Evolutionary conservation across 2,329 filamentous ascomycete species (phyloP).

Genomic region (Beauveria sp.): DNA sequence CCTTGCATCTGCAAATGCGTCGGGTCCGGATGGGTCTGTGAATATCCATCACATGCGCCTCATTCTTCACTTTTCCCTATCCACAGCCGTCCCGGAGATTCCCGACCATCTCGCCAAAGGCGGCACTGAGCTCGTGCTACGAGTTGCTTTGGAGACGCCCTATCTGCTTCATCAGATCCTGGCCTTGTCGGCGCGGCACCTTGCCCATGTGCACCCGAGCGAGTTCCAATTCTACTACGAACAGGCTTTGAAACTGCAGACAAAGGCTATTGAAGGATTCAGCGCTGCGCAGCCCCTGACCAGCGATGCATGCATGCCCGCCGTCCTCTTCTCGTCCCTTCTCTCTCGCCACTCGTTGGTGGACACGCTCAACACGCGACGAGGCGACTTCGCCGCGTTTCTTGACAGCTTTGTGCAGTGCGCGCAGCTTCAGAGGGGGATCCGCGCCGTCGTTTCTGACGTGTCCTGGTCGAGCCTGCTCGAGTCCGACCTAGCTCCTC

Average conservation of each 20-base stretch:
- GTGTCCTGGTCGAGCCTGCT: neutral
- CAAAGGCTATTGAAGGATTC: neutral
- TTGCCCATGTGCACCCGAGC: neutral
- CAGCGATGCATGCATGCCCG: neutral
- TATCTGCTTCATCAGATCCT: constrained; percentile 5
- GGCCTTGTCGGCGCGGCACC: neutral
- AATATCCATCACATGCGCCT: constrained; percentile 1
- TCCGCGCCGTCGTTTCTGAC: neutral
- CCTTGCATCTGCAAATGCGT: neutral
- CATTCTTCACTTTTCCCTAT: neutral
- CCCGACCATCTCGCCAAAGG: neutral
- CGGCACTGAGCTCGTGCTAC: neutral
- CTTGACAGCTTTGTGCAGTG: neutral
- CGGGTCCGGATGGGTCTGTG: neutral
- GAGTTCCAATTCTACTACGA: neutral
- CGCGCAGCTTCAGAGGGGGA: neutral
- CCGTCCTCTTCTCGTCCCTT: constrained; percentile 2
- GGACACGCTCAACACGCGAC: neutral
- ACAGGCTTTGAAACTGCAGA: neutral
- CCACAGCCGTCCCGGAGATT: neutral
- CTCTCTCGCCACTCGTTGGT: neutral
- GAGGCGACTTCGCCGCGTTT: neutral
- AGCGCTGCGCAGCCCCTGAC: neutral
- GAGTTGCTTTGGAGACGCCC: neutral
- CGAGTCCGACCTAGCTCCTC: neutral